Evolutionary conservation across 2,329 filamentous ascomycete genomes (phyloP).

Genomic region (Stachybotrys chartarum): DNA sequence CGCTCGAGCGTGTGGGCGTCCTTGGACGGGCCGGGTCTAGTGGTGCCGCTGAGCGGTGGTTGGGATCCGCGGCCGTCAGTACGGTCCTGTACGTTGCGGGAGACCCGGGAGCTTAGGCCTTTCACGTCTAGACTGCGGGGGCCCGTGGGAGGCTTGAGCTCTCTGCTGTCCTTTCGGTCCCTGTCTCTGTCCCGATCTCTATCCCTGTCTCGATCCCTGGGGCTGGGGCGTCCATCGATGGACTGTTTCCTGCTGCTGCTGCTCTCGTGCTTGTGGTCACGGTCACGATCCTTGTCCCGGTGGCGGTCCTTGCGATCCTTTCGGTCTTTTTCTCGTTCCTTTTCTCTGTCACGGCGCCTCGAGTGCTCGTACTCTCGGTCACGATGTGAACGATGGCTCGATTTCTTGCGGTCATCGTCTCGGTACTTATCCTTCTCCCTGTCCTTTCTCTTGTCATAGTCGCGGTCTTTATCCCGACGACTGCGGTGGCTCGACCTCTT

Average conservation of each 20-base stretch:
- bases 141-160: conserved; percentile 17
- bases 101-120: conserved; percentile 14
- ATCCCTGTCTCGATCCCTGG: neutral
- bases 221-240: conserved; percentile 7
- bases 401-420: conserved; percentile 34
- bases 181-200: neutral
- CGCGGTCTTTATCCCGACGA: conserved; percentile 47
- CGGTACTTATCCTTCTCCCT: conserved; percentile 39
- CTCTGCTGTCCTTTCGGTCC: neutral
- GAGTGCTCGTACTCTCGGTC: conserved; percentile 31
- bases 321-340: conserved; percentile 27
- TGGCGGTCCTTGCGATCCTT: conserved; percentile 33
- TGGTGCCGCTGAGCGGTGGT: conserved; percentile 15
- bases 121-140: conserved; percentile 33
- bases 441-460: conserved; percentile 32
- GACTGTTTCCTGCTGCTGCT: conserved; percentile 24
- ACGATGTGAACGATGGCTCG: conserved; percentile 33
- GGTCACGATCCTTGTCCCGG: conserved; percentile 29
- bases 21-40: conserved; percentile 19
- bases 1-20: conserved; percentile 66
- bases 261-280: conserved; percentile 20
- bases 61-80: conserved; percentile 28
- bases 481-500: conserved; percentile 53
- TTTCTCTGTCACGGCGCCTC: conserved; percentile 28
- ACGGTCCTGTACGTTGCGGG: neutral